Evolutionary conservation across 2,329 filamentous ascomycete genomes (phyloP), one percentile per base, ranked within the genome.

Genomic region (Aspergillus calidoustus): DNA sequence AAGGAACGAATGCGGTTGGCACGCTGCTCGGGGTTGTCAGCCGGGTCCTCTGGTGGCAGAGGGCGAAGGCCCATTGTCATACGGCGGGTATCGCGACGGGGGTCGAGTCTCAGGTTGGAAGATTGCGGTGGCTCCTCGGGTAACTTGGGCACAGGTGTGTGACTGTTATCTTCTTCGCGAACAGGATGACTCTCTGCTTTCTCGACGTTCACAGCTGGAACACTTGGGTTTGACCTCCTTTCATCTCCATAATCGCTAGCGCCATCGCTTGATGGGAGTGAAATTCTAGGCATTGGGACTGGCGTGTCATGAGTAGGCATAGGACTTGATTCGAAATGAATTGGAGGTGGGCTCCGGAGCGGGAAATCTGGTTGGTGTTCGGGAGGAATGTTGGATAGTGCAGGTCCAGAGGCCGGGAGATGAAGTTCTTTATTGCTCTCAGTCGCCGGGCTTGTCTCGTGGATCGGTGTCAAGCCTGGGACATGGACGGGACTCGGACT

Each of bases 1-100:
- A 99, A 99, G 4, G 95, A 99, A 76, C 95, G 87, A 68, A 99
- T 99, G 61, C 95, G 89, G 82, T 97, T 98, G 66, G 95, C 95
- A 71, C 95, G 88, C 72, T 94, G 89, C 77, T 98, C 95, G 0
- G 95, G 93, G 74, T 97, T 94, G 74, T 98, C 95, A 3, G 89
- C 87, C 48, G 91, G 87, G 66, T 96, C 91, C 72, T 93, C 89
- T 41, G 93, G 92, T 5, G 95, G 95, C 64, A 99, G 84, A 23
- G 95, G 95, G 17, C 95, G 90, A 76, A 96, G 72, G 53, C 86
- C 86, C 76, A 88, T 83, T 3, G 84, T 87, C 57, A 87, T 72
- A 61, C 85, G 79, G 63, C 81, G 82, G 51, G 77, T 77, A 69
- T 82, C 78, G 59, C 77, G 76, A 43, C 67, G 74, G 58, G 66